These are phyloP conservation scores for Collybiopsis confluens DNA, from an alignment of 768 basidiomycete species.

Conservation along the genomic window DNA sequence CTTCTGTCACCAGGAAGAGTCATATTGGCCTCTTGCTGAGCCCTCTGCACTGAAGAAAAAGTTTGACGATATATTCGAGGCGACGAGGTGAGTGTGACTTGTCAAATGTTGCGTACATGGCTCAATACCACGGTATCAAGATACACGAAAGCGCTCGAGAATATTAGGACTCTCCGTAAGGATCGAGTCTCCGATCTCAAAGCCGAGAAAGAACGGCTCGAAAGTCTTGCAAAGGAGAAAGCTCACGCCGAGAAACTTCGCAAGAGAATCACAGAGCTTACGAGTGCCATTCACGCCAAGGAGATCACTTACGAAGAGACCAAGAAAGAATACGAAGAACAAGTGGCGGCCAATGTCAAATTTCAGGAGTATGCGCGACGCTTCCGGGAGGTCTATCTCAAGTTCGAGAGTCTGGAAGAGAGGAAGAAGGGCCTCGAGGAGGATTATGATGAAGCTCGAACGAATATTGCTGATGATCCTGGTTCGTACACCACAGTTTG, in stretches of 20 bases:
- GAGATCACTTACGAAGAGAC: conserved; percentile 72
- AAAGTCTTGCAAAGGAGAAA: conserved; percentile 77
- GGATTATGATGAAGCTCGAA: conserved; percentile 58
- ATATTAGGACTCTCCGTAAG: conserved; percentile 86
- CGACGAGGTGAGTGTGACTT: conserved; percentile 66
- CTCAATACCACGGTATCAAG: conserved; percentile 33
- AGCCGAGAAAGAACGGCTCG: conserved; percentile 83
- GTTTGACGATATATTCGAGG: conserved; percentile 99
- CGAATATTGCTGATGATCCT: conserved; percentile 62
- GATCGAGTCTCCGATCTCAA: conserved; percentile 89
- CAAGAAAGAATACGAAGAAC: conserved; percentile 57
- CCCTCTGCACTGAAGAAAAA: conserved; percentile 93
- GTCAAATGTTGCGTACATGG: background rate
- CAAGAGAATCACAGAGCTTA: conserved; percentile 57
- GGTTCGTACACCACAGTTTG: too few relatives aligned
- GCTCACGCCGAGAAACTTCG: conserved; percentile 81
- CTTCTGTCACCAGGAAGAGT: conserved; percentile 99
- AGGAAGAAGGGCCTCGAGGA: conserved; percentile 57
- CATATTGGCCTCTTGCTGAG: conserved; percentile 95
- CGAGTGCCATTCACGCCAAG: conserved; percentile 58
- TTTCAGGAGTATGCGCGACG: conserved; percentile 82
- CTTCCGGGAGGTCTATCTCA: conserved; percentile 81
- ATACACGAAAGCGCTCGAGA: conserved; percentile 94
- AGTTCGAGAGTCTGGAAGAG: conserved; percentile 58
- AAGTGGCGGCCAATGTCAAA: conserved; percentile 65